A percentile compares a stretch with the other conserved stretches of the same genome.
phyloP scores from a whole-genome alignment of 768 basidiomycete species.

The Mycena kentingensis region DNA sequence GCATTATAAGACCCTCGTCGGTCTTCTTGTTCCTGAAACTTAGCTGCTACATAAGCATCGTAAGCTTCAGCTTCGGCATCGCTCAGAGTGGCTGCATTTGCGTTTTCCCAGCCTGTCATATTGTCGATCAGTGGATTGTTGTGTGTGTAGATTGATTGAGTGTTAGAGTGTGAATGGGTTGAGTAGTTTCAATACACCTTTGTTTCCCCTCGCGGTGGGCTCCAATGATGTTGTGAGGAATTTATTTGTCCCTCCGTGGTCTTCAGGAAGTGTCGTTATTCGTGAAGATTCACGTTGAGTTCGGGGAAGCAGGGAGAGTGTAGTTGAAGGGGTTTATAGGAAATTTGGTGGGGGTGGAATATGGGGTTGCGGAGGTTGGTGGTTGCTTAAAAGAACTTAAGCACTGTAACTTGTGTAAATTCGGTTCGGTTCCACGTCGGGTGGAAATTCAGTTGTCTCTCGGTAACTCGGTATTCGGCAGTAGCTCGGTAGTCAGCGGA shows the following conservation, averaged over 20 bases:
- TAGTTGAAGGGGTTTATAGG: neutral
- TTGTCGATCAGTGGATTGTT: too few relatives aligned
- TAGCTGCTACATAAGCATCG: neutral
- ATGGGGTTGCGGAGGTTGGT: neutral
- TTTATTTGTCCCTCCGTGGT: neutral
- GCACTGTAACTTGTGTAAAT: too few relatives aligned
- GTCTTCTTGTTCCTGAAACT: neutral
- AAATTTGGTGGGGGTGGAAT: neutral
- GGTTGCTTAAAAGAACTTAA: neutral
- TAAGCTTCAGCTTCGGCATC: too few relatives aligned
- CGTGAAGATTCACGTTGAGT: neutral
- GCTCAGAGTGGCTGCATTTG: too few relatives aligned
- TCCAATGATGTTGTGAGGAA: constrained; percentile 3
- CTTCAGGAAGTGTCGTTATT: neutral
- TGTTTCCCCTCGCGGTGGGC: constrained; percentile 4
- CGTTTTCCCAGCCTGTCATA: neutral
- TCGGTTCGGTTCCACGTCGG: neutral
- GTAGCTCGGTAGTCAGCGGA: too few relatives aligned
- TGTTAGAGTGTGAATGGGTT: neutral
- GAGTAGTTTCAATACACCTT: neutral
- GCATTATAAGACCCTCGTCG: neutral
- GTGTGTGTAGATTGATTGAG: neutral
- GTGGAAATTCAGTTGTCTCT: neutral
- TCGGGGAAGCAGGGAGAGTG: constrained; percentile 1
- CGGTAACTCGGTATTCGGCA: too few relatives aligned